These are phyloP conservation scores for Eucalyptus erythrocorys DNA, from an alignment of 345 rosid species.

Conservation along the genomic window DNA sequence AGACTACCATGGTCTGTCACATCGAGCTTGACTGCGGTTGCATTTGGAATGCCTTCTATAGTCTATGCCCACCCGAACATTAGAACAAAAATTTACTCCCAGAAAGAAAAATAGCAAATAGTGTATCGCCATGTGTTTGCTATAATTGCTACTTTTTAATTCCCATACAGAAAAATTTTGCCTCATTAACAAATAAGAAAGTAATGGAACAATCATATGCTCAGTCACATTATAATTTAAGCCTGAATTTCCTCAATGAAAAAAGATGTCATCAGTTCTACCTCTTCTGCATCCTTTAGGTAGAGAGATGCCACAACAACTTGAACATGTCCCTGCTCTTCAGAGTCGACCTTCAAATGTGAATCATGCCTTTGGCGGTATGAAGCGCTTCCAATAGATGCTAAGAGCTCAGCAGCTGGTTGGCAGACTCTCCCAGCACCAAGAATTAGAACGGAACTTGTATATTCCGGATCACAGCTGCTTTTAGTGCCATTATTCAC, in stretches of 20 bases:
- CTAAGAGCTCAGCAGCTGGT: constrained; percentile 71
- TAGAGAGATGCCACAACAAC: constrained; percentile 81
- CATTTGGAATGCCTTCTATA: constrained; percentile 64
- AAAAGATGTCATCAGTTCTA: not conserved
- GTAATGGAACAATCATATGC: not conserved
- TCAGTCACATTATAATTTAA: not conserved
- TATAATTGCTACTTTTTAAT: not conserved
- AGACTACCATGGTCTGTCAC: constrained; percentile 62
- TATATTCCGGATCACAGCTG: constrained; percentile 17
- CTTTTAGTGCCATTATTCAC: constrained; percentile 23
- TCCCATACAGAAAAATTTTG: not conserved
- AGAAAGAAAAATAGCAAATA: not conserved
- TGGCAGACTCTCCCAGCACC: constrained; percentile 96
- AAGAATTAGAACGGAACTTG: constrained; percentile 51
- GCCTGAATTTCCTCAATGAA: not conserved
- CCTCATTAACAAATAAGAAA: not conserved
- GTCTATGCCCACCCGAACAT: constrained; percentile 21
- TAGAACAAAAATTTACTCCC: not conserved
- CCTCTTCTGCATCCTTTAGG: constrained; percentile 95
- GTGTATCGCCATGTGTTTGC: not conserved
- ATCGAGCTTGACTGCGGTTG: constrained; percentile 66
- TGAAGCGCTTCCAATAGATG: constrained; percentile 38
- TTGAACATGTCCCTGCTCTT: constrained; percentile 35
- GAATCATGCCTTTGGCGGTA: constrained; percentile 12
- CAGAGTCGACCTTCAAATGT: constrained; percentile 29